Base-by-base conservation (phyloP, 352 stramenopile genomes). In the Aphanomyces stellatus region DNA sequence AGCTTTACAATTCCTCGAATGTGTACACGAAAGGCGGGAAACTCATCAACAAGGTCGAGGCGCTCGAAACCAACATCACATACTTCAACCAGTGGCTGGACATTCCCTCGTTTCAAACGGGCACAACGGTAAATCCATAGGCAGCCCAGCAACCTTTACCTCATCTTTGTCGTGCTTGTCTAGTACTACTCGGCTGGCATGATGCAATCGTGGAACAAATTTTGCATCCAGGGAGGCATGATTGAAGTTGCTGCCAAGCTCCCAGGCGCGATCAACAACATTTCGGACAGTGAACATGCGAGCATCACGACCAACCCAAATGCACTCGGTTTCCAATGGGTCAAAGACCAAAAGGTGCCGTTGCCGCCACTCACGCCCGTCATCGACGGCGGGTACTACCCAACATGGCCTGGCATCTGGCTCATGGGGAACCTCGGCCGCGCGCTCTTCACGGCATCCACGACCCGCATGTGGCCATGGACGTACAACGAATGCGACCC, bases 391-490 rank as follows among this genome's bases (percentile, higher is more conserved):
- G 69, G 70, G 4, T 79, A 72, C 60, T 79, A 79, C 62, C 73
- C 74, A 2, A 46, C 37, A 2, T 46, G 37, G 37, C 37, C 37
- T 46, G 37, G 93, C 19, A 85, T 98, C 56, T 99, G 96, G 96
- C 74, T 98, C 51, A 80, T 99, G 64, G 96, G 96, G 4, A 98
- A 98, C 82, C 75, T 99, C 10, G 94, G 93, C 11, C 76, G 96
- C 37, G 92, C 94, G 15, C 97, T 97, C 6, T 99, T 98, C 72
- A 93, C 95, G 40, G 87, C 79, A 1, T 96, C 85, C 0, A 98
- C 90, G 28, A 88, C 95, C 43, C 93, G 93, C 69, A 90, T 98
- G 69, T 99, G 95, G 95, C 96, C 96, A 8, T 98, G 92, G 81
- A 97, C 85, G 66, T 98, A 97, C 77, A 85, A 97, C 63, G 82